phyloP scores from a whole-genome alignment of 2,329 filamentous ascomycete species.

The Elsinoe batatas region DNA sequence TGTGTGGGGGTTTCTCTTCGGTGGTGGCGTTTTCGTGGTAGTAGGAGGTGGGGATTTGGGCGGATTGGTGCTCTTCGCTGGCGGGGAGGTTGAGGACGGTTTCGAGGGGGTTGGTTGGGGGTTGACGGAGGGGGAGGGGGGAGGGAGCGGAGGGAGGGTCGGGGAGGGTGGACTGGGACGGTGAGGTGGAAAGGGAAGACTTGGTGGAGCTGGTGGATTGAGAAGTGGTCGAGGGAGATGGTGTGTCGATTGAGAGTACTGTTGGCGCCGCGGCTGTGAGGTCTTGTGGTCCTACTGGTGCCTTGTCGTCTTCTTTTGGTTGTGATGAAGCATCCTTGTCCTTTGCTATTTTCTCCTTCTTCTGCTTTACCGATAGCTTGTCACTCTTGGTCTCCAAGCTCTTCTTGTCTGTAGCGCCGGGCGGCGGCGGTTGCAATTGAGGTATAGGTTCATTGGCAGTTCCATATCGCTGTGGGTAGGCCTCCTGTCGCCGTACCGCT shows the following conservation, averaged over 20 bases:
- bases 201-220: conserved; percentile 30
- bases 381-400: conserved; percentile 22
- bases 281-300: neutral
- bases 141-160: neutral
- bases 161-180: neutral
- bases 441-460: conserved; percentile 38
- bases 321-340: conserved; percentile 13
- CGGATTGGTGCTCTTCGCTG: conserved; percentile 7
- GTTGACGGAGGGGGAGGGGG: conserved; percentile 7
- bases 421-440: conserved; percentile 22
- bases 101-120: conserved; percentile 29
- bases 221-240: conserved; percentile 4
- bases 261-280: conserved; percentile 9
- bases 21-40: conserved; percentile 21
- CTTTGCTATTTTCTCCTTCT: conserved; percentile 12
- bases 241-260: conserved; percentile 11
- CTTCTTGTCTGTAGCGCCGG: conserved; percentile 12
- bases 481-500: conserved; percentile 23
- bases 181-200: conserved; percentile 28
- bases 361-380: conserved; percentile 16
- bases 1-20: conserved; percentile 51
- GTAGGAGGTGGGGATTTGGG: conserved; percentile 14
- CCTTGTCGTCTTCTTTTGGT: conserved; percentile 10
- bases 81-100: conserved; percentile 34
- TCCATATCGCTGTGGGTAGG: conserved; percentile 34